These are phyloP conservation scores for Russula foetens DNA, from an alignment of 768 basidiomycete genomes.

Conservation along the genomic window DNA sequence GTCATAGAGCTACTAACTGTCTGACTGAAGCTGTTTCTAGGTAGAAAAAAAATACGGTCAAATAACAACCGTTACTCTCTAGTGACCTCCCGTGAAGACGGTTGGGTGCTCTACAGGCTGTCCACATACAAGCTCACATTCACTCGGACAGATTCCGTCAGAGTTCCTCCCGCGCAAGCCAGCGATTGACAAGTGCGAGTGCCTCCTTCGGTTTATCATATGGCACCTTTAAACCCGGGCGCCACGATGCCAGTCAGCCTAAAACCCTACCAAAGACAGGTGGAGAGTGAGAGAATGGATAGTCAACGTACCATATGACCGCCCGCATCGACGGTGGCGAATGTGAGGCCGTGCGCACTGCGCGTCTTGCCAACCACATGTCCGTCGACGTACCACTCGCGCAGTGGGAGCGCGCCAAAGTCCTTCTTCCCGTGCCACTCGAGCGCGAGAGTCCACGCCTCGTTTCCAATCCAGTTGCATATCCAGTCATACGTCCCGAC, in stretches of 20 bases:
- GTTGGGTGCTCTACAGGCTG: background rate
- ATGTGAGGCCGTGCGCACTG: conserved; percentile 48
- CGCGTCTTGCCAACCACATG: conserved; percentile 46
- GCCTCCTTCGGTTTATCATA: conserved; percentile 55
- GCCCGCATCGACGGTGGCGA: conserved; percentile 51
- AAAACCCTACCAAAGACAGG: background rate
- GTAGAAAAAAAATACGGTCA: too few species aligned
- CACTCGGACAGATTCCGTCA: background rate
- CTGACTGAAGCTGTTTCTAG: too few species aligned
- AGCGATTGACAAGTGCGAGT: conserved; percentile 40
- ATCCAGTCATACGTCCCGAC: conserved; percentile 49
- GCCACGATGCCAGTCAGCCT: background rate
- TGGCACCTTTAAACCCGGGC: conserved; percentile 36
- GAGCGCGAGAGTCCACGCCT: conserved; percentile 48
- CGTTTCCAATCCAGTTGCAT: conserved; percentile 59
- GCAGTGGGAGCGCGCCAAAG: conserved; percentile 36
- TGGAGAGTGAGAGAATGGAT: background rate
- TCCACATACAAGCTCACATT: background rate
- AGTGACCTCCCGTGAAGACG: too few species aligned
- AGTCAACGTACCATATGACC: conserved; percentile 62
- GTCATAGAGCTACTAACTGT: too few species aligned
- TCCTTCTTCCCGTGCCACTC: conserved; percentile 51
- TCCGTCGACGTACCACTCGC: conserved; percentile 49
- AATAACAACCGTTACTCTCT: too few species aligned
- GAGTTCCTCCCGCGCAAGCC: conserved; percentile 30